Evolutionary conservation across 2,329 filamentous ascomycete genomes (phyloP).

Genomic region (Epichloe amarillans): DNA sequence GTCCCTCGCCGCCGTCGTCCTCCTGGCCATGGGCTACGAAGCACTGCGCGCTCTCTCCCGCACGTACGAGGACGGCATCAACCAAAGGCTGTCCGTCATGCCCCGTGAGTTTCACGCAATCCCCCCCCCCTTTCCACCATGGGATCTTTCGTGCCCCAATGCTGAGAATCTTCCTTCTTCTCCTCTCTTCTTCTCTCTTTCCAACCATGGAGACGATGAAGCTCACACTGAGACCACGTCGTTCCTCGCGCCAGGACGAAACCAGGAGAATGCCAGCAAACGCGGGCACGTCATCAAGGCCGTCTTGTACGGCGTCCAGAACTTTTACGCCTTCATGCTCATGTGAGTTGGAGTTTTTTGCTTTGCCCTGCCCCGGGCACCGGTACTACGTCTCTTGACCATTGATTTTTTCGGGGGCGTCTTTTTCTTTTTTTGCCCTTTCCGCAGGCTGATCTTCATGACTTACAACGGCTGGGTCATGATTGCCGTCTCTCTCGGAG

Average conservation of each 20-base stretch:
- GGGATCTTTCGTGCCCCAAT: conserved; percentile 9
- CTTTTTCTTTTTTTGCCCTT: too few species aligned
- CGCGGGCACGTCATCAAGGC: conserved; percentile 69
- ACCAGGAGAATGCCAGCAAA: conserved; percentile 46
- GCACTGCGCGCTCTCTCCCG: conserved; percentile 65
- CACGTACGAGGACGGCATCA: conserved; percentile 54
- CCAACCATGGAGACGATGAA: conserved; percentile 17
- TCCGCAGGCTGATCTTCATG: conserved; percentile 84
- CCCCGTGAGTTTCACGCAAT: conserved; percentile 34
- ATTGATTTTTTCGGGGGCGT: too few species aligned
- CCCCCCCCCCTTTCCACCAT: background rate
- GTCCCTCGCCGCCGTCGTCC: conserved; percentile 70
- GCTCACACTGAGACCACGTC: conserved; percentile 48
- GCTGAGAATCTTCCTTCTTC: conserved; percentile 15
- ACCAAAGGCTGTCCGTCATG: conserved; percentile 32
- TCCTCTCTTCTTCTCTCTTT: background rate
- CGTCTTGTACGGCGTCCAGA: conserved; percentile 76
- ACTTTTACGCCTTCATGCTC: conserved; percentile 98
- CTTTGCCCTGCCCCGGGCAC: too few species aligned
- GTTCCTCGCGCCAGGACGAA: conserved; percentile 60
- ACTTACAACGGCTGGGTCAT: conserved; percentile 99
- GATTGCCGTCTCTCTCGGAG: conserved; percentile 77
- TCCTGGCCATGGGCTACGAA: conserved; percentile 87
- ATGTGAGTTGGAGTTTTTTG: conserved; percentile 52
- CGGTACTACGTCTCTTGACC: background rate